These are phyloP conservation scores for Penstemon barbatus DNA, from an alignment of 257 asterid genomes.

Conservation along the genomic window DNA sequence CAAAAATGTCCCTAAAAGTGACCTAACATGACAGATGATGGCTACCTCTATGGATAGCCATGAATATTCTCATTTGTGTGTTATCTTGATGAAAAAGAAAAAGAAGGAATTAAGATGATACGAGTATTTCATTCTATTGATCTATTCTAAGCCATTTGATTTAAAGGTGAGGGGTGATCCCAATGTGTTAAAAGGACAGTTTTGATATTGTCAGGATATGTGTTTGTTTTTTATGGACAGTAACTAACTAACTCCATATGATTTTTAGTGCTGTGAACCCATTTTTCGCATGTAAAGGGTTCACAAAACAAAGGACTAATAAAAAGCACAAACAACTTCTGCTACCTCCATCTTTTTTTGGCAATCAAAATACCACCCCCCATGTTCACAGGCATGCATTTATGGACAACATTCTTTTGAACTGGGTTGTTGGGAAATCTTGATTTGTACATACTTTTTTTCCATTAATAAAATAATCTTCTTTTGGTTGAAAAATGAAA, in stretches of 20 bases:
- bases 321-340: conserved; percentile 6
- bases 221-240: conserved; percentile 2
- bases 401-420: background rate
- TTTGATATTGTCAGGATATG: background rate
- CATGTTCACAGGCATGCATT: background rate
- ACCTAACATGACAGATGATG: too few relatives aligned
- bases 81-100: too few relatives aligned
- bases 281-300: too few relatives aligned
- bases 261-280: background rate
- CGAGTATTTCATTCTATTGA: too few relatives aligned
- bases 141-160: too few relatives aligned
- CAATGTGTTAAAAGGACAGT: background rate
- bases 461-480: too few relatives aligned
- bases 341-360: conserved; percentile 2
- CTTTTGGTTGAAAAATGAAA: too few relatives aligned
- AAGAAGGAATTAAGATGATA: too few relatives aligned
- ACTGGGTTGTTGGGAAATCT: conserved; percentile 2
- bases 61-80: background rate
- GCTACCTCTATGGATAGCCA: too few relatives aligned
- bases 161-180: background rate
- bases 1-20: too few relatives aligned
- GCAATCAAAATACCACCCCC: background rate
- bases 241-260: background rate
- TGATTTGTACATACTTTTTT: background rate
- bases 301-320: background rate